Conservation (phyloP, 2,329 filamentous ascomycete genomes). For the Fusarium piperis region DNA sequence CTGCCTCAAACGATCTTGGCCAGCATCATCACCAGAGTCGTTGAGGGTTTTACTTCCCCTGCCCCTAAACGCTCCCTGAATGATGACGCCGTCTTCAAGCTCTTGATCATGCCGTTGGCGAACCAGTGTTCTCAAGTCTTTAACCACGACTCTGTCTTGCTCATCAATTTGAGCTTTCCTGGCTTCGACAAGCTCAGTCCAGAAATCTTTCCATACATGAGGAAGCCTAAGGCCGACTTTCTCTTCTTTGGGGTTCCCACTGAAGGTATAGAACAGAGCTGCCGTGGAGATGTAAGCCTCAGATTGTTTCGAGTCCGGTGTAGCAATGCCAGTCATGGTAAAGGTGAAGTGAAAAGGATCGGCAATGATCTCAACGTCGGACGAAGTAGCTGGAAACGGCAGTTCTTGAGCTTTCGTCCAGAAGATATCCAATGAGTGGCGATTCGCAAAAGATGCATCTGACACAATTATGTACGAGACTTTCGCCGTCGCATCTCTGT, state of each 20-base stretch:
- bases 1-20: slow-evolving; percentile 55
- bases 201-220: slow-evolving; percentile 84
- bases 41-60: slow-evolving; percentile 59
- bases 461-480: slow-evolving; percentile 77
- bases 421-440: slow-evolving; percentile 76
- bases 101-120: slow-evolving; percentile 74
- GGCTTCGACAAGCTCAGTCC: slow-evolving; percentile 77
- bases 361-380: slow-evolving; percentile 56
- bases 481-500: slow-evolving; percentile 74
- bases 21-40: slow-evolving; percentile 60
- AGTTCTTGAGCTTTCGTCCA: slow-evolving; percentile 81
- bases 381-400: slow-evolving; percentile 46
- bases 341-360: slow-evolving; percentile 68
- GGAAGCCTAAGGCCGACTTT: slow-evolving; percentile 84
- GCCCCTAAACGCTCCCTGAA: slow-evolving; percentile 80
- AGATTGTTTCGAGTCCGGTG: slow-evolving; percentile 81
- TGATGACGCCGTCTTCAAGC: slow-evolving; percentile 77
- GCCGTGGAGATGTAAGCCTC: slow-evolving; percentile 86
- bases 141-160: slow-evolving; percentile 74
- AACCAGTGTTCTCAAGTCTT: slow-evolving; percentile 75
- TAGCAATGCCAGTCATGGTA: slow-evolving; percentile 79
- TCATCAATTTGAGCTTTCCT: slow-evolving; percentile 77
- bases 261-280: slow-evolving; percentile 84
- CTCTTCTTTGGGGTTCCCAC: slow-evolving; percentile 82
- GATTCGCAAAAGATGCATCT: slow-evolving; percentile 76